A percentile compares a stretch with the other conserved stretches of the same genome.
Conservation (phyloP, 2,329 filamentous ascomycete genomes). For the Aspergillus felis region DNA sequence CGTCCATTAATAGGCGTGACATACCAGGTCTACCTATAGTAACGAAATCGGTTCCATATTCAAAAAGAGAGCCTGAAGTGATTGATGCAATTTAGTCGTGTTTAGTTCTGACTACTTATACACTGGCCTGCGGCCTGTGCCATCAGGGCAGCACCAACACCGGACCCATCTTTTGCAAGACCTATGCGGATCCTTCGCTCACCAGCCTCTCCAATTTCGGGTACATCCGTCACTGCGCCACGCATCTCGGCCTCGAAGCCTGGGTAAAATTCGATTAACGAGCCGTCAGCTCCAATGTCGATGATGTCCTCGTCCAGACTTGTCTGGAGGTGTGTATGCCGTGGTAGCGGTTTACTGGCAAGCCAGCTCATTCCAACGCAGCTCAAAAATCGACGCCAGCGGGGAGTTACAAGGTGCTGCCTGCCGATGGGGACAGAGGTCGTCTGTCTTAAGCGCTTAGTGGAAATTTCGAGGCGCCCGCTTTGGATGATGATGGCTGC, state of each 20-base stretch:
- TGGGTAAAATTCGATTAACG: slow-evolving; percentile 17
- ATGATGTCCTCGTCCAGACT: slow-evolving; percentile 7
- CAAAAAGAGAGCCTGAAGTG: no score
- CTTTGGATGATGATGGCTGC: slow-evolving; percentile 14
- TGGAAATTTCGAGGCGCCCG: slow-evolving; percentile 1
- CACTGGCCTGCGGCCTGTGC: slow-evolving; percentile 10
- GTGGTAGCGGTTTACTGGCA: background rate
- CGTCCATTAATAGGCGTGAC: no score
- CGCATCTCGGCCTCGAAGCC: slow-evolving; percentile 19
- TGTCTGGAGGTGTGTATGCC: no score
- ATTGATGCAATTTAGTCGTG: no score
- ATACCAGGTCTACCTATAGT: no score
- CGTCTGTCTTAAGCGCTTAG: background rate
- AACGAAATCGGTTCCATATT: no score
- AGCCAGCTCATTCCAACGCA: background rate
- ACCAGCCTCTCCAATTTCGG: slow-evolving; percentile 6
- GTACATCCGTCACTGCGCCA: slow-evolving; percentile 11
- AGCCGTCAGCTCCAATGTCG: slow-evolving; percentile 20
- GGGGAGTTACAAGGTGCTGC: background rate
- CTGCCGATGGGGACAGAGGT: background rate
- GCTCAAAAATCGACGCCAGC: slow-evolving; percentile 10
- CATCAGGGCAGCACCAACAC: slow-evolving; percentile 21
- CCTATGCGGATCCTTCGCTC: slow-evolving; percentile 16
- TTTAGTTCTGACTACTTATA: no score
- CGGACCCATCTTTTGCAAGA: slow-evolving; percentile 21